Conservation (phyloP, 1,284 basidiomycete genomes). For the Heterobasidion parviporum region DNA sequence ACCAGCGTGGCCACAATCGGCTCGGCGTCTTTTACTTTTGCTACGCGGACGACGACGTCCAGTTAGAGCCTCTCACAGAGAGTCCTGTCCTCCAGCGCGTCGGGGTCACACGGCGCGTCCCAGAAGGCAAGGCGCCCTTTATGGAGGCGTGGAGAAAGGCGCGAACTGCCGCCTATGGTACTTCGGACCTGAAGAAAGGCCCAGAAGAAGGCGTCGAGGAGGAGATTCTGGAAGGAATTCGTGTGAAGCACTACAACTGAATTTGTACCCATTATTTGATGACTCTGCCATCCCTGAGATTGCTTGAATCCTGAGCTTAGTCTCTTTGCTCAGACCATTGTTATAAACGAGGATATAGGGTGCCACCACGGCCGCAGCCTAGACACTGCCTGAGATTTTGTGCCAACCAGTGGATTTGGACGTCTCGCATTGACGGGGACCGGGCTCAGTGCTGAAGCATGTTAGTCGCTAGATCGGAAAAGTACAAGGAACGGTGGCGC, state of each 20-base stretch:
- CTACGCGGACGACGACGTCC: slow-evolving; percentile 16
- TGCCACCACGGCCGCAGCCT: too few species aligned
- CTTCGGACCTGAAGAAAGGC: slow-evolving; percentile 18
- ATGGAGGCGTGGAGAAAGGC: slow-evolving; percentile 28
- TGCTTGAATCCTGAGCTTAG: too few species aligned
- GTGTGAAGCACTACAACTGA: slow-evolving; percentile 43
- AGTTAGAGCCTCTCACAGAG: slow-evolving; percentile 27
- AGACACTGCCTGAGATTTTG: too few species aligned
- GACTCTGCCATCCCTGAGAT: too few species aligned
- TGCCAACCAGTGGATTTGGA: too few species aligned
- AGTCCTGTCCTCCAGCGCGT: slow-evolving; percentile 31
- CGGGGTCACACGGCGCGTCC: slow-evolving; percentile 21
- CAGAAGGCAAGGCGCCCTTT: slow-evolving; percentile 24
- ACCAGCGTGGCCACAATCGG: slow-evolving; percentile 36
- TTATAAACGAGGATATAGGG: too few species aligned
- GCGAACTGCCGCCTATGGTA: slow-evolving; percentile 25
- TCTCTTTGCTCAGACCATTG: too few species aligned
- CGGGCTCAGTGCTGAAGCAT: too few species aligned
- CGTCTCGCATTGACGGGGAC: too few species aligned
- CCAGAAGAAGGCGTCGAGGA: slow-evolving; percentile 32
- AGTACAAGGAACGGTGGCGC: too few species aligned
- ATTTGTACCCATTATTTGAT: neutral
- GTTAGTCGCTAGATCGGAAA: too few species aligned
- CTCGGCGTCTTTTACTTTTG: slow-evolving; percentile 46
- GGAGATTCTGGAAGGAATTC: slow-evolving; percentile 35